Evolutionary conservation across 805 yeast genomes (phyloP).

Genomic region (Pichia cephalocereana): DNA sequence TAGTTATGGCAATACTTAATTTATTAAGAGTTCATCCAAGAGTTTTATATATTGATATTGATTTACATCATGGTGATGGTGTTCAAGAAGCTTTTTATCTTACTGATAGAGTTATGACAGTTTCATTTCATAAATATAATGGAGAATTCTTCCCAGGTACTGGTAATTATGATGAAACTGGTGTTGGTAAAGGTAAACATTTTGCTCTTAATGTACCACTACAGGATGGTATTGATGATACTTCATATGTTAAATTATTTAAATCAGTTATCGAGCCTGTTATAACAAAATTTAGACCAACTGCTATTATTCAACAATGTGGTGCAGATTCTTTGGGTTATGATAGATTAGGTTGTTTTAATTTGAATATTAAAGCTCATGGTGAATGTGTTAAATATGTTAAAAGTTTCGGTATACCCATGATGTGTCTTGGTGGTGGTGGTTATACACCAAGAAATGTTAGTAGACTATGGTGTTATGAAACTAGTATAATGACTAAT

Average conservation of each 20-base stretch:
- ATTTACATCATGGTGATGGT: slow-evolving; percentile 96
- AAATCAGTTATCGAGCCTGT: slow-evolving; percentile 87
- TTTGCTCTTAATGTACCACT: slow-evolving; percentile 87
- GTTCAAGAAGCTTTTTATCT: slow-evolving; percentile 95
- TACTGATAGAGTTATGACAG: slow-evolving; percentile 94
- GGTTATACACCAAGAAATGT: slow-evolving; percentile 97
- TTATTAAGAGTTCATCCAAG: slow-evolving; percentile 83
- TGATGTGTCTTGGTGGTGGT: slow-evolving; percentile 93
- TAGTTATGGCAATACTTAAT: slow-evolving; percentile 80
- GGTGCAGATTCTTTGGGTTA: slow-evolving; percentile 96
- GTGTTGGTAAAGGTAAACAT: slow-evolving; percentile 82
- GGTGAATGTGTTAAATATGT: slow-evolving; percentile 91
- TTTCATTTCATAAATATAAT: slow-evolving; percentile 85
- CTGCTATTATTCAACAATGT: slow-evolving; percentile 91
- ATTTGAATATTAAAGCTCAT: slow-evolving; percentile 83
- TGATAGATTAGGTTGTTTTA: slow-evolving; percentile 91
- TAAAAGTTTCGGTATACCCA: slow-evolving; percentile 82
- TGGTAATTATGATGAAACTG: slow-evolving; percentile 83
- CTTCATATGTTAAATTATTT: slow-evolving; percentile 62
- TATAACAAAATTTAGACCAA: slow-evolving; percentile 84
- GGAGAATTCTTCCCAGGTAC: slow-evolving; percentile 98
- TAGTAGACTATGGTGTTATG: slow-evolving; percentile 91
- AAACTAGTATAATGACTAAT: slow-evolving; percentile 81
- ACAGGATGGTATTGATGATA: slow-evolving; percentile 94
- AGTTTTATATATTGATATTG: slow-evolving; percentile 88